Conservation (phyloP, 2,329 filamentous ascomycete genomes). For the Aspergillus candidus region DNA sequence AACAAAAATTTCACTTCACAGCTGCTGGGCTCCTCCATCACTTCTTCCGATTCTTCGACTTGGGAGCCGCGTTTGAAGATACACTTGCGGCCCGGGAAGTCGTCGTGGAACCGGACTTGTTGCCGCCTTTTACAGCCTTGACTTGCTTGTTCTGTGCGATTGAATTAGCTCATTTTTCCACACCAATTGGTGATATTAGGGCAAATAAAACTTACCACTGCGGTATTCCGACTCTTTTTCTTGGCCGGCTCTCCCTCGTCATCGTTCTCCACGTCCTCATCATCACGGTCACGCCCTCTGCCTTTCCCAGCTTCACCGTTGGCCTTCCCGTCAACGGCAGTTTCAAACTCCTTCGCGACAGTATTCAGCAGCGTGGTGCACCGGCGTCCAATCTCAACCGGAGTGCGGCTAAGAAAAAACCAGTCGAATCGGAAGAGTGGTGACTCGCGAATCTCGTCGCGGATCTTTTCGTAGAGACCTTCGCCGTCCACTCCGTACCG, state of each 20-base stretch:
- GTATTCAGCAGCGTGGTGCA: slow-evolving; percentile 93
- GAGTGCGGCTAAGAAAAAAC: slow-evolving; percentile 96
- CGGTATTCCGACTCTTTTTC: slow-evolving; percentile 87
- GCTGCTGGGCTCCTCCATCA: slow-evolving; percentile 21
- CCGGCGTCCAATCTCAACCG: slow-evolving; percentile 82
- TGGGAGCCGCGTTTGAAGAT: slow-evolving; percentile 58
- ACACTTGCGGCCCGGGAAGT: slow-evolving; percentile 87
- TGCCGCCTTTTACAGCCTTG: slow-evolving; percentile 73
- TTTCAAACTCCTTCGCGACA: slow-evolving; percentile 90
- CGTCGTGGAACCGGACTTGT: slow-evolving; percentile 67
- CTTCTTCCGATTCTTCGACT: slow-evolving; percentile 48
- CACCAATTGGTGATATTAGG: not conserved
- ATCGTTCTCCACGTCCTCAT: slow-evolving; percentile 77
- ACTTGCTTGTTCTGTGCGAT: slow-evolving; percentile 76
- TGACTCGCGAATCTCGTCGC: slow-evolving; percentile 93
- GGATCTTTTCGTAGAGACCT: slow-evolving; percentile 82
- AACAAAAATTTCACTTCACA: slow-evolving; percentile 4
- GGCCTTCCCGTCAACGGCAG: slow-evolving; percentile 47
- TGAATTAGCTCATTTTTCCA: slow-evolving; percentile 4
- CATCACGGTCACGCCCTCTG: slow-evolving; percentile 55
- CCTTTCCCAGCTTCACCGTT: slow-evolving; percentile 65
- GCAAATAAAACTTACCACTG: slow-evolving; percentile 60
- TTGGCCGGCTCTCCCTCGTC: slow-evolving; percentile 78
- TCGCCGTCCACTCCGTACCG: slow-evolving; percentile 88
- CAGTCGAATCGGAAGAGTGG: slow-evolving; percentile 97